Conservation (phyloP, 306 rosid genomes). For the Hippophae gyantsensis region DNA sequence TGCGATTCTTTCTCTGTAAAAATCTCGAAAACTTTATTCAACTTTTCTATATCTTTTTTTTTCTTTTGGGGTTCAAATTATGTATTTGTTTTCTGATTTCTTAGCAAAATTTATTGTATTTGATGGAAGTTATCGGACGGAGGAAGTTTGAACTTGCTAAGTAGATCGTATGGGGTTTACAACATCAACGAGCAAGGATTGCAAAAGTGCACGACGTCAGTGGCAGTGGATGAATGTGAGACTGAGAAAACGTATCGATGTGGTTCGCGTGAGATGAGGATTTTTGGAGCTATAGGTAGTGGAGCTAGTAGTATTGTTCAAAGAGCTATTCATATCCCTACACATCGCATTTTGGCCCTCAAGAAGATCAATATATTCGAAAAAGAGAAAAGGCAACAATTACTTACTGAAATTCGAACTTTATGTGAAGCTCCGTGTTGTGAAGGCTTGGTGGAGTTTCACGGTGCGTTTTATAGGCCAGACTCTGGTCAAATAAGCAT, state of each 20-base stretch:
- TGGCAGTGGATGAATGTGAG: conserved; percentile 39
- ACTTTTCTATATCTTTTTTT: not conserved
- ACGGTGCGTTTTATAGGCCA: conserved; percentile 96
- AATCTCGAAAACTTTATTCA: conserved; percentile 3
- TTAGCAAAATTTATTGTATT: conserved; percentile 1
- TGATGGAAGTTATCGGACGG: conserved; percentile 66
- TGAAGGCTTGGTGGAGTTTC: conserved; percentile 91
- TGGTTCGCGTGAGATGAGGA: conserved; percentile 78
- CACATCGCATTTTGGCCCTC: conserved; percentile 68
- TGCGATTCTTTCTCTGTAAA: conserved; percentile 75
- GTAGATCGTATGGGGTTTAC: conserved; percentile 84
- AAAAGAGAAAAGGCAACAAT: conserved; percentile 98
- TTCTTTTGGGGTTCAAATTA: not conserved
- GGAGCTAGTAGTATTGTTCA: conserved; percentile 97
- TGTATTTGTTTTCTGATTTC: not conserved
- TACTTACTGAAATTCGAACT: conserved; percentile 91
- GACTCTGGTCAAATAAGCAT: conserved; percentile 97
- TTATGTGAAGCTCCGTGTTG: conserved; percentile 88
- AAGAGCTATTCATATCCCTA: conserved; percentile 90
- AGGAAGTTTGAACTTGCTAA: conserved; percentile 82
- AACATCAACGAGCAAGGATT: conserved; percentile 85
- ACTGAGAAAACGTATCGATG: conserved; percentile 66
- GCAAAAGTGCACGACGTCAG: conserved; percentile 68
- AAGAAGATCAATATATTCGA: conserved; percentile 96
- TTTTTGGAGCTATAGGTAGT: conserved; percentile 92